Base-by-base conservation (phyloP, 148 eudicot species). In the Vaccinium corymbosum region DNA sequence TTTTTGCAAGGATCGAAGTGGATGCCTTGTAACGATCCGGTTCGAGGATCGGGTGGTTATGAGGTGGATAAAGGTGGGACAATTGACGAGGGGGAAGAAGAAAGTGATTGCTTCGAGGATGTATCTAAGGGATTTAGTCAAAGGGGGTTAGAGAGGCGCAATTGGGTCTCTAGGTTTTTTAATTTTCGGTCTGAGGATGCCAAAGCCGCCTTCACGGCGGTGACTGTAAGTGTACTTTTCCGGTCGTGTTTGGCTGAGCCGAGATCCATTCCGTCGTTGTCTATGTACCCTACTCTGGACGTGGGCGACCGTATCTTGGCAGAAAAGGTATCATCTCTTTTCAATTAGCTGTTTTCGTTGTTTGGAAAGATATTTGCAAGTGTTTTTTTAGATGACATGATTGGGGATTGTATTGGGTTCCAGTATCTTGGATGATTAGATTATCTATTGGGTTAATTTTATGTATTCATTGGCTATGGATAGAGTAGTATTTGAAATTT, bases 281-380 rank as follows among this genome's bases (percentile, higher is more conserved):
- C 98, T 42, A 95, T 95, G 98, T 83, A 22, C 82, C 98, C 98
- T 11, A 95, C 98, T 1, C 92, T 95, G 53, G 91, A 93, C 84
- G 93, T 86, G 8, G 98, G 98, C 80, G 98, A 95, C 82, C 92
- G 98, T 6, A 89, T 95, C 59, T 81, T 95, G 50, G 95, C 98
- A 1, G 98, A 95, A 88, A 95, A 95, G 98, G 98, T 95, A 92
- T 78, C 48, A 59, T 6, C 46, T 51, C 53, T 46, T 80, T 79
- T 20, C 53, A 22, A 51, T 79, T 66, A 1, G 57, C 19, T 46
- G 20, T 10, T 83, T 76, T 38, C 59, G 19, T 20, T 48, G 13
- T 16, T 80, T 59, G 3, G 52, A 42, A 42, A 32, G 29, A 32
- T 10, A 51, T 78, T 76, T 76, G 42, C 27, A 13, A 52, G 6